Evolutionary conservation across 768 basidiomycete genomes (phyloP), one percentile per base, ranked within the genome.

Genomic region (Podaxis pistillaris): DNA sequence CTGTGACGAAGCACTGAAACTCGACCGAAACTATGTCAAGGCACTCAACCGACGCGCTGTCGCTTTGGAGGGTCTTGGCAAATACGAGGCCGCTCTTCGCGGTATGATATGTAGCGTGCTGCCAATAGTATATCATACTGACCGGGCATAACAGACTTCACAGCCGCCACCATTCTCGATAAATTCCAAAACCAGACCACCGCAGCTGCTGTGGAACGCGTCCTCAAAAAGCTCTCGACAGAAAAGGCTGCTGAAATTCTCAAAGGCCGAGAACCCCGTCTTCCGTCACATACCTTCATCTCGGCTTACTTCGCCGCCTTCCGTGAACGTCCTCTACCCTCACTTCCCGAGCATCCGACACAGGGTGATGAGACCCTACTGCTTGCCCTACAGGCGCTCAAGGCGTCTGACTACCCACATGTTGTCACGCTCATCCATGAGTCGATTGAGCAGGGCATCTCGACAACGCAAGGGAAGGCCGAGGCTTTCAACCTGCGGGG

Each of bases 241-340:
- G 79, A 86, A 69, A 89, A 90, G 73, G 91, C 93, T 0, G 75
- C 83, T 17, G 85, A 90, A 65, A 88, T 94, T 49, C 76, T 96
- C 22, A 73, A 89, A 87, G 81, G 79, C 3, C 90, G 95, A 38
- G 89, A 91, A 76, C 89, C 88, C 1, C 85, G 88, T 60, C 79
- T 98, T 28, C 96, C 96, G 5, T 94, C 94, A 13, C 84, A 85
- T 66, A 94, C 93, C 0, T 97, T 99, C 76, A 90, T 97, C 67
- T 89, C 90, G 12, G 92, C 96, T 0, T 99, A 98, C 79, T 94
- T 98, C 72, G 90, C 94, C 63, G 97, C 97, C 8, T 98, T 98
- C 90, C 88, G 97, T 66, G 80, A 88, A 61, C 89, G 94, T 92
- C 68, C 67, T 90, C 80, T 13, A 57, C 24, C 47, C 54, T 2